Evolutionary conservation across 495 filamentous ascomycete species (phyloP), one percentile per base, ranked within the genome.

Genomic region (Daldinia vernicosa): DNA sequence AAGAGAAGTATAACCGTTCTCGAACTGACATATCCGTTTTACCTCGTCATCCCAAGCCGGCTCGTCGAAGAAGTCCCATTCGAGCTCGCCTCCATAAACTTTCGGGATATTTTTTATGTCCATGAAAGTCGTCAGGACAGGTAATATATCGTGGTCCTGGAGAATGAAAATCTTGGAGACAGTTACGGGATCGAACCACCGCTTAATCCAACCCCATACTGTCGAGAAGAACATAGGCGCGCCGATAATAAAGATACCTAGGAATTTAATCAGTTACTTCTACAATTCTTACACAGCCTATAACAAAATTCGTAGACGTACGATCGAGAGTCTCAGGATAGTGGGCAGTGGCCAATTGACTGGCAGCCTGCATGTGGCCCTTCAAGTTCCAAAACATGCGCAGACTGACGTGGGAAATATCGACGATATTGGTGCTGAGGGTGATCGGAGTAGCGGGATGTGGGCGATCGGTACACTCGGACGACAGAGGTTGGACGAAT

Each of bases 341-440:
- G 80, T 95, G 92, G 3, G 93, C 92, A 15, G 93, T 96, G n/a
- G 93, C 93, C 54, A 97, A 84, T 45, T 86, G 86, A 77, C 89
- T 92, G 0, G 93, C 92, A 76, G 94, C 93, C 80, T 97, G 93
- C 93, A 97, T 95, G 76, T 97, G 93, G 8, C 80, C 80, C 84
- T 93, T 93, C 76, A 97, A 81, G 79, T 94, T 93, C 94, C 94
- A 97, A 76, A 97, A 95, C 81, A 95, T 93, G 83, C 91, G 92
- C 78, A 97, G 78, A 15, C 92, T 91, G 4, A 97, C 93, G 32
- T 88, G 85, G 55, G 88, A 90, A 59, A 97, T 90, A 77, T 97
- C 93, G 60, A 96, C 93, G 60, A 97, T 95, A 78, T 95, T 96
- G 70, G 90, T 96, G 62, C 88, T 90, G 60, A 93, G 89, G n/a